Evolutionary conservation across 371 early-diverging fungal species (phyloP).

Genomic region (Mucor lusitanicus): DNA sequence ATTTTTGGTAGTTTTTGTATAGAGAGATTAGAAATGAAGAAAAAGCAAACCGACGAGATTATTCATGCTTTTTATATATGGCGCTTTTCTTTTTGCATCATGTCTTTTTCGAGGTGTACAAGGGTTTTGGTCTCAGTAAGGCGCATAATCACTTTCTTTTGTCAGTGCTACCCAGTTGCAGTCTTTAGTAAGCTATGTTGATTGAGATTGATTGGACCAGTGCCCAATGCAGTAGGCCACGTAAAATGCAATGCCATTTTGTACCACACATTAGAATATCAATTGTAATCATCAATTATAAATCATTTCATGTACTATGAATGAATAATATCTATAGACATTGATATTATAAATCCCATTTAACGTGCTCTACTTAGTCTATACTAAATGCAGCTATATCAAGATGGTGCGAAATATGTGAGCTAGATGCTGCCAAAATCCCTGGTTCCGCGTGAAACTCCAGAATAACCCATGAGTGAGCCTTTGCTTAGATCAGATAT

Average conservation of each 20-base stretch:
- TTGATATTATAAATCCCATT: no score
- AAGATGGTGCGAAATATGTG: no score
- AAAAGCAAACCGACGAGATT: background rate
- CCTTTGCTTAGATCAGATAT: no score
- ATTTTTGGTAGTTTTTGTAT: conserved; percentile 1
- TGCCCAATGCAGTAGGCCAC: background rate
- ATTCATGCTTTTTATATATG: background rate
- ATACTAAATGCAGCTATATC: no score
- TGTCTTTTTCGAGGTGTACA: background rate
- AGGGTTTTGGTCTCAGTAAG: background rate
- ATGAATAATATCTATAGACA: no score
- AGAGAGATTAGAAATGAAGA: background rate
- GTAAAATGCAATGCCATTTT: background rate
- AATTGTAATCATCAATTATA: no score
- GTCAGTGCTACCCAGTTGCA: background rate
- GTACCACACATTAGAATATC: background rate
- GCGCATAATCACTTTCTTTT: background rate
- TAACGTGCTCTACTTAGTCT: no score
- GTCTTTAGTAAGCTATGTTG: background rate
- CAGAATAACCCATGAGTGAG: no score
- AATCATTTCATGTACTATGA: background rate
- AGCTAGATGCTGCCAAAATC: no score
- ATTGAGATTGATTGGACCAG: background rate
- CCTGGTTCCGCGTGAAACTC: no score
- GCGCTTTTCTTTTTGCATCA: background rate